phyloP scores from a whole-genome alignment of 371 early-diverging fungal species.

The Mortierella sp. region DNA sequence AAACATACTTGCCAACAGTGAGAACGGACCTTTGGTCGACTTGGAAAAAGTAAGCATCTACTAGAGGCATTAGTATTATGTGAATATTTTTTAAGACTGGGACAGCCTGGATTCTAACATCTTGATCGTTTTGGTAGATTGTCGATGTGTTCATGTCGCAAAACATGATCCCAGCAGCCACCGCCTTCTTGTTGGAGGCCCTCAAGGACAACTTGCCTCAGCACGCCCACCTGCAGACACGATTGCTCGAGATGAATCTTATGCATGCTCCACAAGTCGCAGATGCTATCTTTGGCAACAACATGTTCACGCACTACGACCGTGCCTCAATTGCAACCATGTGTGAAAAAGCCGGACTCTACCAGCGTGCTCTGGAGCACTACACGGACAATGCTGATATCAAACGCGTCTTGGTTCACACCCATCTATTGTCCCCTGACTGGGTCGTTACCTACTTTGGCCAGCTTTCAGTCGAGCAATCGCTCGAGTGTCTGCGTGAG shows the following conservation, averaged over 20 bases:
- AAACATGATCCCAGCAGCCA: constrained; percentile 96
- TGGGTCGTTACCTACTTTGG: constrained; percentile 95
- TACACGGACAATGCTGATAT: constrained; percentile 96
- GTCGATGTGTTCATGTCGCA: constrained; percentile 93
- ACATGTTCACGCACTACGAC: constrained; percentile 96
- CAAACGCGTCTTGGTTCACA: constrained; percentile 94
- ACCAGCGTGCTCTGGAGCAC: constrained; percentile 96
- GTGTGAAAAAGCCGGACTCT: constrained; percentile 97
- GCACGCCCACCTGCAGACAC: constrained; percentile 93
- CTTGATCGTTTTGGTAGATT: constrained; percentile 58
- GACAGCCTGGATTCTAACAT: background rate
- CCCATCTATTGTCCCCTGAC: constrained; percentile 84
- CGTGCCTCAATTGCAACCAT: constrained; percentile 88
- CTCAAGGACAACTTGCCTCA: constrained; percentile 91
- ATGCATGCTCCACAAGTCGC: constrained; percentile 97
- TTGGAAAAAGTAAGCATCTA: constrained; percentile 84
- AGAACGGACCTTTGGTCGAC: constrained; percentile 83
- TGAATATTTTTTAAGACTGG: background rate
- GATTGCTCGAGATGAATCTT: constrained; percentile 97
- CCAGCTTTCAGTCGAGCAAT: constrained; percentile 91
- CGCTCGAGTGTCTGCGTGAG: constrained; percentile 91
- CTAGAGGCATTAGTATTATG: background rate
- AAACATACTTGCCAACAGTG: constrained; percentile 83
- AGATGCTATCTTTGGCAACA: constrained; percentile 96
- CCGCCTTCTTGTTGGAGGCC: constrained; percentile 95